Evolutionary conservation across 208 protist species (phyloP).

Genomic region (Crithidia bombi): DNA sequence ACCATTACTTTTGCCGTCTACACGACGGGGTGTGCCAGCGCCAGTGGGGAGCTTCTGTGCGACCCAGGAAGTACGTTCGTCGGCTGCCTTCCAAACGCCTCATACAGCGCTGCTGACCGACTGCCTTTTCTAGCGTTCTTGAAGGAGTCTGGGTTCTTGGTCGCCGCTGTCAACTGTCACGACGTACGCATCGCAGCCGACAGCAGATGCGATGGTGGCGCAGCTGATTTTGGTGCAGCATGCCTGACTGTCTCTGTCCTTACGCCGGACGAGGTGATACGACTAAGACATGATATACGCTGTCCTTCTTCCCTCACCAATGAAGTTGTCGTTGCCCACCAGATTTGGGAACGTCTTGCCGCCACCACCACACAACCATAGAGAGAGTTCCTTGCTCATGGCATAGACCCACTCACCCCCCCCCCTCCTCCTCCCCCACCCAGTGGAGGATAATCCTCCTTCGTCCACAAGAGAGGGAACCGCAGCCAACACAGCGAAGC

Average conservation of each 20-base stretch:
- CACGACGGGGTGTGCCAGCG: neutral
- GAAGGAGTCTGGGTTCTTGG: neutral
- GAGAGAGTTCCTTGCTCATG: no score
- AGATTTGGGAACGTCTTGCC: neutral
- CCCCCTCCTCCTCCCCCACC: no score
- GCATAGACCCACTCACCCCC: no score
- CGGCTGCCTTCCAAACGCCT: conserved; percentile 15
- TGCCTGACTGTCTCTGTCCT: no score
- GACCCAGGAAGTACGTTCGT: conserved; percentile 6
- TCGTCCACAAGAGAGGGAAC: no score
- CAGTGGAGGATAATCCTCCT: no score
- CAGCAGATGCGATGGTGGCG: neutral
- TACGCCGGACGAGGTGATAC: neutral
- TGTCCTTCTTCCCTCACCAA: neutral
- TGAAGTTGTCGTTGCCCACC: neutral
- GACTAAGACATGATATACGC: neutral
- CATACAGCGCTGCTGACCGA: conserved; percentile 13
- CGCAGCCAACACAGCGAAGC: no score
- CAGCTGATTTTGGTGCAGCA: no score
- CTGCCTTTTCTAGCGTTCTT: conserved; percentile 10
- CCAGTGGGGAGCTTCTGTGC: neutral
- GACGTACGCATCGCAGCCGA: neutral
- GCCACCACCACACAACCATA: neutral
- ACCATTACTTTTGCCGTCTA: neutral
- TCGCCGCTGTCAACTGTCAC: neutral